phyloP scores from a whole-genome alignment of 129 eudicot species.

The Lactuca saligna region DNA sequence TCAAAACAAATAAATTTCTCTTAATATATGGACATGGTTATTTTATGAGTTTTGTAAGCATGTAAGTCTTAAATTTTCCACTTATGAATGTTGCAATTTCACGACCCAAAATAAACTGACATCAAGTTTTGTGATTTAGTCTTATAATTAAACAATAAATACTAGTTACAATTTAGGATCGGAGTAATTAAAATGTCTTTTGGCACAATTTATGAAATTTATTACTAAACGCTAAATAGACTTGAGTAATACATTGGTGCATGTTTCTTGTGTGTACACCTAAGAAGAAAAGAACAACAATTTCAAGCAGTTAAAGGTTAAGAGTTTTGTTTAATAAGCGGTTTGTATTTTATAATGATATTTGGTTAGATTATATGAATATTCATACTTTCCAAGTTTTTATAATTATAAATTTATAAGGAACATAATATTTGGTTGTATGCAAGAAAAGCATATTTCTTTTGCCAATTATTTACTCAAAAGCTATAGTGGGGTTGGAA shows the following conservation, averaged over 20 bases:
- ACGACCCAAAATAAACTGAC: neutral
- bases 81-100: neutral
- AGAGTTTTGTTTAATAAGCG: too few species aligned
- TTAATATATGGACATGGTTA: too few species aligned
- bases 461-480: slow-evolving; percentile 5
- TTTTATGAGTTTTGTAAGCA: too few species aligned
- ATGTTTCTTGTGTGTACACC: neutral
- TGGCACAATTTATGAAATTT: neutral
- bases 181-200: neutral
- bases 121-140: too few species aligned
- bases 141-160: neutral
- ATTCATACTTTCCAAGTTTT: neutral
- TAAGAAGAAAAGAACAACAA: neutral
- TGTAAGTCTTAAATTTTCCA: too few species aligned
- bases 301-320: neutral
- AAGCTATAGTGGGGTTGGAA: slow-evolving; percentile 1
- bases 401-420: too few species aligned
- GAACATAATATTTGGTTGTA: neutral
- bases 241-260: neutral
- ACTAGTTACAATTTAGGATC: too few species aligned
- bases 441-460: neutral
- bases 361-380: too few species aligned
- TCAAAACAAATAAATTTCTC: too few species aligned
- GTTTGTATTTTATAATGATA: neutral
- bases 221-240: too few species aligned